Percentiles rank a stretch among this genome's conserved stretches.
phyloP scores from a whole-genome alignment of 306 rosid species.

The Casuarina cunninghamiana region DNA sequence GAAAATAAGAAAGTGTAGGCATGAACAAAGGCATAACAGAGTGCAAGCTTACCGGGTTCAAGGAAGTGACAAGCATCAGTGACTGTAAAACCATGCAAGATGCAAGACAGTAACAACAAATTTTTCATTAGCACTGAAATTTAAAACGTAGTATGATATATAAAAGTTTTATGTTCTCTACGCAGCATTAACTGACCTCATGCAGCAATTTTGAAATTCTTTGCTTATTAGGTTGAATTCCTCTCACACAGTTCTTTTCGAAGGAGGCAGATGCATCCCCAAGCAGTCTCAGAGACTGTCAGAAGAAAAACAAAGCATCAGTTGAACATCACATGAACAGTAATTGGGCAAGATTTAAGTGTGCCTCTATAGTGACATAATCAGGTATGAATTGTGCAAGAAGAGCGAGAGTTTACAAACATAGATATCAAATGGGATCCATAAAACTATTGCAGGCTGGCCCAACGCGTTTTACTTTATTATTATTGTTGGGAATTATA shows the following conservation, averaged over 20 bases:
- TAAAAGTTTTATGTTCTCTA: slow-evolving; percentile 10
- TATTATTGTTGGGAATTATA: neutral
- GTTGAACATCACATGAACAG: slow-evolving; percentile 6
- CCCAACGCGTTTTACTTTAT: slow-evolving; percentile 8
- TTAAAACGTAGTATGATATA: slow-evolving; percentile 9
- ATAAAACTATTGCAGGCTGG: slow-evolving; percentile 2
- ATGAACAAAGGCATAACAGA: neutral
- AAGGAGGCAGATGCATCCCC: slow-evolving; percentile 96
- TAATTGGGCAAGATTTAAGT: neutral
- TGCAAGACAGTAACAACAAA: slow-evolving; percentile 26
- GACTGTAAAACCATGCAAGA: slow-evolving; percentile 64
- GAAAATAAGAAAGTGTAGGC: neutral
- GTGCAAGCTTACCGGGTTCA: slow-evolving; percentile 82
- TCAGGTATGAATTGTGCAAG: slow-evolving; percentile 17
- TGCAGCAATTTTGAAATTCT: slow-evolving; percentile 89
- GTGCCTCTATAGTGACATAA: slow-evolving; percentile 9
- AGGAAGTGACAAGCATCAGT: slow-evolving; percentile 90
- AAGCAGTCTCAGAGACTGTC: slow-evolving; percentile 85
- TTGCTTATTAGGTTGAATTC: slow-evolving; percentile 87
- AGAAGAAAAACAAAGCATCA: slow-evolving; percentile 20
- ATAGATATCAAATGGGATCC: slow-evolving; percentile 11
- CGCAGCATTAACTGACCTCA: slow-evolving; percentile 60
- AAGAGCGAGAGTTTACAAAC: slow-evolving; percentile 13
- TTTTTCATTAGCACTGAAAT: slow-evolving; percentile 38
- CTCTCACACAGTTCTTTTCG: slow-evolving; percentile 95